These are phyloP conservation scores for Litchi chinensis DNA, from an alignment of 345 rosid genomes.

Conservation along the genomic window DNA sequence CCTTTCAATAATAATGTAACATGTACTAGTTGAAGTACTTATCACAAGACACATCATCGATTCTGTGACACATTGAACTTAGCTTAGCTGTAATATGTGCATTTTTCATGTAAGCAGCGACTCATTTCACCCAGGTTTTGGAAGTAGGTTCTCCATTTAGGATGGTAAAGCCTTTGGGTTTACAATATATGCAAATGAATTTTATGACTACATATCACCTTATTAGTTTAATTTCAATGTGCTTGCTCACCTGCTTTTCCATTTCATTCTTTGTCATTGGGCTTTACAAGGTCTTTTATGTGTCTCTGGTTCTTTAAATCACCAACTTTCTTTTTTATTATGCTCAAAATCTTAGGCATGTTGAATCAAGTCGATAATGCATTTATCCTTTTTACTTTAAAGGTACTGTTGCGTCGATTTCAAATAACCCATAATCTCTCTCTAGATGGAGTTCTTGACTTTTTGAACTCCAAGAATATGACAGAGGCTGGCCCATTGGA, in stretches of 20 bases:
- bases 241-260: background rate
- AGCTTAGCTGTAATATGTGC: background rate
- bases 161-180: background rate
- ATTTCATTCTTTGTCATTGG: background rate
- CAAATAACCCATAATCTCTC: constrained; percentile 89
- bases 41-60: no score
- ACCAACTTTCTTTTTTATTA: background rate
- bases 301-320: background rate
- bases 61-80: background rate
- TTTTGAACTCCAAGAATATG: constrained; percentile 90
- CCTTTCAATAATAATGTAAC: background rate
- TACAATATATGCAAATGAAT: background rate
- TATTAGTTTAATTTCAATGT: background rate
- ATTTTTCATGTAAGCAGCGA: background rate
- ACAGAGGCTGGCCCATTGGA: constrained; percentile 95
- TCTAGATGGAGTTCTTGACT: constrained; percentile 93
- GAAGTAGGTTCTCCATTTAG: background rate
- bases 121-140: background rate
- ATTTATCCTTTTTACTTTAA: constrained; percentile 15
- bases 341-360: background rate
- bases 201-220: background rate
- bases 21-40: background rate
- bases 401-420: constrained; percentile 86
- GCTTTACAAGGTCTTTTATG: background rate
- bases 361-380: background rate